Base-by-base conservation (phyloP, 2,329 filamentous ascomycete species). In the Plenodomus lindquistii region DNA sequence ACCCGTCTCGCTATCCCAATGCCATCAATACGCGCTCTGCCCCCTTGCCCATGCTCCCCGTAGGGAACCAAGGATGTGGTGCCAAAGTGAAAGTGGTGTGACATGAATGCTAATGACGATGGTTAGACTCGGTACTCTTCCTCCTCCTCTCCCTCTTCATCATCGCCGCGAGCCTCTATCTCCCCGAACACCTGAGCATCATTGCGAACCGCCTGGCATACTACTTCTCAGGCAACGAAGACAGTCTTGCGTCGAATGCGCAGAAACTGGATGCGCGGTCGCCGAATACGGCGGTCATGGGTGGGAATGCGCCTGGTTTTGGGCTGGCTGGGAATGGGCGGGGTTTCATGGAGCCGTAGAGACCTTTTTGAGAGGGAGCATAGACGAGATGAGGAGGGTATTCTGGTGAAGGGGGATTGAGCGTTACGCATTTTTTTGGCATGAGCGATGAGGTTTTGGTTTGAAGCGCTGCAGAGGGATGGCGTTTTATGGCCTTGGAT, bases 171-270 rank as follows among this genome's bases (percentile, higher is more conserved):
- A 87, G 89, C 57, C 85, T 97, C 57, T 99, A 99, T 79, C 89
- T 99, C 16, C 94, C 94, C 10, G 88, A 95, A 67, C 93, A 97
- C 77, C 78, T 97, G 65, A 81, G 84, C 65, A 87, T 90, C 70
- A 86, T 99, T 63, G 83, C 87, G 67, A 85, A 85, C 69, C 88
- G 93, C 69, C 86, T 91, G 44, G 96, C 90, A 84, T 99, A 97
- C 80, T 99, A 99, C 80, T 89, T 91, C 73, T 86, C 87, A 57
- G 94, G 94, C 60, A 91, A 96, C 68, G 81, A 84, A 61, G 54
- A 62, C 37, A 57, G 55, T 8, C 59, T 65, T 2, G 50, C 57
- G 11, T 40, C 50, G 19, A 56, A 37, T 40, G 54, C 50, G 24
- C 60, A 31, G 27, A 31, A 31, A 15, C 27, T 31, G 27, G 27